A percentile compares a stretch with the other conserved stretches of the same genome.
phyloP scores from a whole-genome alignment of 164 flowering plant species.

The Saururus chinensis region DNA sequence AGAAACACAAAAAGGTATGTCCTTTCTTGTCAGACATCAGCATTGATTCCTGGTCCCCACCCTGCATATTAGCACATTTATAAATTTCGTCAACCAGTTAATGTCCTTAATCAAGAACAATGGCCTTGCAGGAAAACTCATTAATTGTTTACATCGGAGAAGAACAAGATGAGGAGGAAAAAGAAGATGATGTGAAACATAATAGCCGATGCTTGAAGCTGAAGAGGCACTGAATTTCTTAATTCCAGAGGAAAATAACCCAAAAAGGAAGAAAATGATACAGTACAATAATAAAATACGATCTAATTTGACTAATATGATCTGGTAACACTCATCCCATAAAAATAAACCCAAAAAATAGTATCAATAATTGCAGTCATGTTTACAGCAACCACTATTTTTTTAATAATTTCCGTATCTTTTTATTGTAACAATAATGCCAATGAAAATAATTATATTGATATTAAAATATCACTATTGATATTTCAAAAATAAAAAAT shows the following conservation, averaged over 20 bases:
- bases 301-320: too few relatives aligned
- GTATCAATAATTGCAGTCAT: background rate
- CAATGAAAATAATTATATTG: background rate
- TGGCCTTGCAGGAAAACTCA: too few relatives aligned
- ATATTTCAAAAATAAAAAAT: background rate
- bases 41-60: slow-evolving; percentile 76
- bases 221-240: background rate
- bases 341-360: too few relatives aligned
- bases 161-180: background rate
- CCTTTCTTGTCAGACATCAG: slow-evolving; percentile 62
- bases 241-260: background rate
- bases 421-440: background rate
- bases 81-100: background rate
- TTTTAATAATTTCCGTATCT: background rate
- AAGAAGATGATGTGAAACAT: background rate
- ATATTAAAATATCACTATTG: background rate
- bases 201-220: background rate
- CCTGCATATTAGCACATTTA: slow-evolving; percentile 33
- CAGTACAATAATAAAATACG: background rate
- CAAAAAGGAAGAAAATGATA: background rate
- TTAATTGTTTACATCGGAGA: too few relatives aligned
- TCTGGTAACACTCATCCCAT: too few relatives aligned
- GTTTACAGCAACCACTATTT: background rate
- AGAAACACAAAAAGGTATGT: slow-evolving; percentile 52
- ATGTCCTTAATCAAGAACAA: background rate